phyloP scores from a whole-genome alignment of 2,329 filamentous ascomycete genomes.

The Ophiostoma quercus region DNA sequence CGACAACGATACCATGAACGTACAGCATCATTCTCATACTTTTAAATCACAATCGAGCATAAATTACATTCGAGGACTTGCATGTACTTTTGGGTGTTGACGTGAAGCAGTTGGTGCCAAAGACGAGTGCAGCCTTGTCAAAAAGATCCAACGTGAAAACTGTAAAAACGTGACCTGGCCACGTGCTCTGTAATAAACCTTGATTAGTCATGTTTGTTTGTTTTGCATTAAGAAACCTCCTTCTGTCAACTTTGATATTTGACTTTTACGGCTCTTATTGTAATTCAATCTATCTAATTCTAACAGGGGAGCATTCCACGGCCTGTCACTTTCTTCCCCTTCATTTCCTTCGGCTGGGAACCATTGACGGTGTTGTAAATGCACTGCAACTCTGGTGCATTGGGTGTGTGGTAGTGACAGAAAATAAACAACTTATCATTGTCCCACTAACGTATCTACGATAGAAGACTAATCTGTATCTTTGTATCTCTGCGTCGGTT shows the following conservation, averaged over 20 bases:
- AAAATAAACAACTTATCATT: neutral
- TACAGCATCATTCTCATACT: constrained; percentile 16
- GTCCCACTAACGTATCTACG: neutral
- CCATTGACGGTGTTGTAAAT: neutral
- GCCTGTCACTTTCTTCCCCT: neutral
- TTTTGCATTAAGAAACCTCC: neutral
- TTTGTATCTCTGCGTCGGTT: neutral
- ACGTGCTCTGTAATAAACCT: neutral
- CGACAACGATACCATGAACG: constrained; percentile 23
- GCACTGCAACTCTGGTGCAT: neutral
- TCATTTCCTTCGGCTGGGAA: neutral
- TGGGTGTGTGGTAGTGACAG: neutral
- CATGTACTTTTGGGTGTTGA: neutral
- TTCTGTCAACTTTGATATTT: no score
- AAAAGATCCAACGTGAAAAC: neutral
- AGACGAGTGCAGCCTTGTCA: neutral
- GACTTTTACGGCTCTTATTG: neutral
- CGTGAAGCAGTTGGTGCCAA: neutral
- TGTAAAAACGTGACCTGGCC: neutral
- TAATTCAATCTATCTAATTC: neutral
- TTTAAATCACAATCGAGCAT: constrained; percentile 17
- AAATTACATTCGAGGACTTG: neutral
- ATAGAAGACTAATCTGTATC: neutral
- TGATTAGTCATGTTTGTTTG: neutral
- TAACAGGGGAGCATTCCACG: neutral